These are phyloP conservation scores for Podaxis rugospora DNA, from an alignment of 768 basidiomycete genomes.

Conservation along the genomic window DNA sequence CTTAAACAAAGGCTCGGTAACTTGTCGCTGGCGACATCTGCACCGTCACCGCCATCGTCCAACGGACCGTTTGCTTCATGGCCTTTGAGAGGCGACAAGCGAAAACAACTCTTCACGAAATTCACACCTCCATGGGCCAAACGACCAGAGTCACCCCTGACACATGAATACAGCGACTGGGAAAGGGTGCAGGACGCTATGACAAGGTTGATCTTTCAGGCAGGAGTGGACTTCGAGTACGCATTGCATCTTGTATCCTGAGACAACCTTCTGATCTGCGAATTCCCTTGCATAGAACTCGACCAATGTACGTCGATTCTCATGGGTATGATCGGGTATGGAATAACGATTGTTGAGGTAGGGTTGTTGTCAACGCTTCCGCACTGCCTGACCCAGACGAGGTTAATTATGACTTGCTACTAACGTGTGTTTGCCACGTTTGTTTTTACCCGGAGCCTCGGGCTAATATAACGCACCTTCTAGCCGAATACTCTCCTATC, in stretches of 20 bases:
- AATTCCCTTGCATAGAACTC: constrained; percentile 49
- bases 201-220: constrained; percentile 75
- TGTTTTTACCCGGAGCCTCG: neutral
- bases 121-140: constrained; percentile 53
- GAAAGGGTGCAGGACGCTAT: constrained; percentile 65
- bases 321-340: constrained; percentile 7
- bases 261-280: constrained; percentile 4
- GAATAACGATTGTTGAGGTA: constrained; percentile 22
- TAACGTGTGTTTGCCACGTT: constrained; percentile 46
- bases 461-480: constrained; percentile 13
- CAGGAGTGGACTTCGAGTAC: constrained; percentile 87
- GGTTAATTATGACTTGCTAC: constrained; percentile 73
- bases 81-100: constrained; percentile 12
- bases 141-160: constrained; percentile 21
- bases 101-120: constrained; percentile 23
- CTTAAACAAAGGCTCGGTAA: constrained; percentile 68
- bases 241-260: constrained; percentile 21
- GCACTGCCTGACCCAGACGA: constrained; percentile 76
- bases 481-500: constrained; percentile 74
- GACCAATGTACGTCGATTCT: constrained; percentile 69
- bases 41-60: constrained; percentile 34
- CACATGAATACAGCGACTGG: constrained; percentile 41
- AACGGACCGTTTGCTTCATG: constrained; percentile 7
- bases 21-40: constrained; percentile 49
- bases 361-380: constrained; percentile 81